Conservation (phyloP, 2,329 filamentous ascomycete genomes). For the Sarocladium kiliense region DNA sequence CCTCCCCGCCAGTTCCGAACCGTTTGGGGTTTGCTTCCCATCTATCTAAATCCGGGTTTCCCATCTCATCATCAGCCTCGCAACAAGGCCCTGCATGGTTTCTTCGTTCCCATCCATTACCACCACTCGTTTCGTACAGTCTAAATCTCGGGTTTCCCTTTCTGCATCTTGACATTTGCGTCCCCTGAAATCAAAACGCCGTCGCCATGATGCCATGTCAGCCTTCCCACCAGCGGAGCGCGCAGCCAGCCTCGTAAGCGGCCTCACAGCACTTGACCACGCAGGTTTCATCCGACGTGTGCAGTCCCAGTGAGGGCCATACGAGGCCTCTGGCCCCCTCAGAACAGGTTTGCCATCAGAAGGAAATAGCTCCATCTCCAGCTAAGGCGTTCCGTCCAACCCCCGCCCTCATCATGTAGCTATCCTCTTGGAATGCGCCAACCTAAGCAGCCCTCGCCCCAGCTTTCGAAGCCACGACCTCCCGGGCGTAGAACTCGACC, state of each 20-base stretch:
- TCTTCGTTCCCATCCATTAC: too few species aligned
- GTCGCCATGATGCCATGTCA: constrained; percentile 5
- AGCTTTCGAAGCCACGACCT: constrained; percentile 54
- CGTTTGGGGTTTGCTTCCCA: background rate
- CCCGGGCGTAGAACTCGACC: constrained; percentile 93
- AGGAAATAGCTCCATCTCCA: too few species aligned
- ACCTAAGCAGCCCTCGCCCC: constrained; percentile 6
- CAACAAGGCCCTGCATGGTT: too few species aligned
- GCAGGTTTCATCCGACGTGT: constrained; percentile 5
- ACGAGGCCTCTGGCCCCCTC: too few species aligned
- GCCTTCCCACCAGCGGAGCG: background rate
- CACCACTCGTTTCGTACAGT: constrained; percentile 2
- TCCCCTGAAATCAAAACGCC: constrained; percentile 1
- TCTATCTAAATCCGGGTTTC: background rate
- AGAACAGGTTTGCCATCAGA: too few species aligned
- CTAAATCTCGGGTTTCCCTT: background rate
- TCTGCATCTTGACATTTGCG: background rate
- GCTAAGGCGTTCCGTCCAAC: too few species aligned
- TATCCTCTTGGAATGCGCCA: background rate
- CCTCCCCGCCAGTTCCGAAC: too few species aligned
- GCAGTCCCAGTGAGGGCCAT: too few species aligned
- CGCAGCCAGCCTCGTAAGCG: background rate
- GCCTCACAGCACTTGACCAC: background rate
- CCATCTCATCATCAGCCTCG: too few species aligned
- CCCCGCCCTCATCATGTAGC: background rate